A percentile compares a stretch with the other conserved stretches of the same genome.
Conservation (phyloP, 768 basidiomycete species). For the Chalciporus chontae region DNA sequence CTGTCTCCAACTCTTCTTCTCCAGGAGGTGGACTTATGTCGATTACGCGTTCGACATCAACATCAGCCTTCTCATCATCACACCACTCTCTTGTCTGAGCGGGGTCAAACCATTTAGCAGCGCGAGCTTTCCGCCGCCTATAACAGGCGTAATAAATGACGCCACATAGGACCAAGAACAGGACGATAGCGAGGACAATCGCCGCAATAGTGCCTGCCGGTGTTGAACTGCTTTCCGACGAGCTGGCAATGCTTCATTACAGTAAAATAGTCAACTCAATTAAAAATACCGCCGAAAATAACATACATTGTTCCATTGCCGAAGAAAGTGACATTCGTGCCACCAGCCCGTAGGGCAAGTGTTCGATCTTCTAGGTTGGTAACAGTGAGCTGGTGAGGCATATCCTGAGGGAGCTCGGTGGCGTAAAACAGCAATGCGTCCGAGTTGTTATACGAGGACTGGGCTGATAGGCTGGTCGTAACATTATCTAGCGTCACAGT, state of each 20-base stretch:
- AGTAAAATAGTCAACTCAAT: constrained; percentile 2
- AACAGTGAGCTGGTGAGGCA: constrained; percentile 49
- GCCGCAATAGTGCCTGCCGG: constrained; percentile 64
- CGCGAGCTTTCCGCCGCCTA: constrained; percentile 45
- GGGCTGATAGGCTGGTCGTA: constrained; percentile 45
- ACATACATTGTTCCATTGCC: constrained; percentile 33
- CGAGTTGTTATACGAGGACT: constrained; percentile 49
- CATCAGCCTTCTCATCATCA: background rate
- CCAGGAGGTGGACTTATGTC: constrained; percentile 9
- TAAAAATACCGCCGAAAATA: background rate
- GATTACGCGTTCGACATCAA: constrained; percentile 11
- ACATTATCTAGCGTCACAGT: constrained; percentile 53
- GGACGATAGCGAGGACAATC: constrained; percentile 51
- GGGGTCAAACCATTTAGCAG: constrained; percentile 11
- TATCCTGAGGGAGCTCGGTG: constrained; percentile 52
- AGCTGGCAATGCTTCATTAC: constrained; percentile 17
- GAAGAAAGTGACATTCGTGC: constrained; percentile 47
- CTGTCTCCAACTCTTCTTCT: constrained; percentile 24
- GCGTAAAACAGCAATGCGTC: constrained; percentile 60
- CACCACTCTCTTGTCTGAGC: background rate
- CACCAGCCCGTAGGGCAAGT: constrained; percentile 46
- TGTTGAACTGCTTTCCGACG: constrained; percentile 24
- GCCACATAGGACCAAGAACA: constrained; percentile 46
- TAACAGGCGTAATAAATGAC: constrained; percentile 43
- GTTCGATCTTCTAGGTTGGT: constrained; percentile 53